Evolutionary conservation across 345 rosid genomes (phyloP), one percentile per base, ranked within the genome.

Genomic region (Rhizophora apiculata): DNA sequence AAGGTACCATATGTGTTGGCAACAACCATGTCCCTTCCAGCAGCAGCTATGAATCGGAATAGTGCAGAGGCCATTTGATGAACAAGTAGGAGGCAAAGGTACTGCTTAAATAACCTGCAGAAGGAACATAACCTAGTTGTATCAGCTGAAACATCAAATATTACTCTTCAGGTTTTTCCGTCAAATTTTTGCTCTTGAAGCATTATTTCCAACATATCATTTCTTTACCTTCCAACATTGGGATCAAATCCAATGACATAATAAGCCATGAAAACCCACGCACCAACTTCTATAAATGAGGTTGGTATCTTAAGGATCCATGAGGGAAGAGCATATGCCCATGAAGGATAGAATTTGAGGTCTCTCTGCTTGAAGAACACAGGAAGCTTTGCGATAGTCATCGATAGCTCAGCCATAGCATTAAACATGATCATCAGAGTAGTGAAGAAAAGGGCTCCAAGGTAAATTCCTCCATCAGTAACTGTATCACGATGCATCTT

Each of bases 301-400:
- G 86, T 75, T 11, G 97, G 96, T 60, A 86, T 84, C 76, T 87
- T 86, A 54, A 89, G 83, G 63, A 91, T 80, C 96, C 97, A 91
- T 57, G 90, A 30, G 9, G 97, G 96, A 36, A 92, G 69, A 69
- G 92, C 78, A 79, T 85, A 89, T 5, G 85, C 83, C 97, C 96
- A 92, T 5, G 93, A 29, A 48, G 97, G 96, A 75, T 72, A 89
- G 83, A 89, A 92, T 37, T 77, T 78, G 10, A 84, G 82, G 68
- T 86, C 90, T 70, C 93, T 77, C 76, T 89, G 93, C 78, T 89
- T 91, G 86, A 80, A 92, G 69, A 92, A 92, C 65, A 89, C 86
- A 20, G 92, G 90, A 80, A 92, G 97, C 76, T 84, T 92, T 53
- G 78, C 83, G 39, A 92, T 82, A 34, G 93, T 85, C 89, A 92